phyloP scores from a whole-genome alignment of 352 stramenopile genomes.

The Aphanomyces euteiches region DNA sequence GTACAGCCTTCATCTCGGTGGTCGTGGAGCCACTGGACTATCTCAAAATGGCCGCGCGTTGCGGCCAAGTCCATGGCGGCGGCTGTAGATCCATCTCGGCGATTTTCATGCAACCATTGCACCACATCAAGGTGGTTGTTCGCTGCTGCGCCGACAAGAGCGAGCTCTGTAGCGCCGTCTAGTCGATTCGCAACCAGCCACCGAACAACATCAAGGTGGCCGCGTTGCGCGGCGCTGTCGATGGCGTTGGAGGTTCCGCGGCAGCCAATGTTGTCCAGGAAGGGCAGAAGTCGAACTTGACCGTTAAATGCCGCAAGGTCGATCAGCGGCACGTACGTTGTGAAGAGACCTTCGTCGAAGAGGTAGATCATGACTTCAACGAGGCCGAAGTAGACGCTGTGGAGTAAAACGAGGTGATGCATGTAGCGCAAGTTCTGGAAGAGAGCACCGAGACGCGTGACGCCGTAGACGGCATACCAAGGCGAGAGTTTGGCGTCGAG shows the following conservation, averaged over 20 bases:
- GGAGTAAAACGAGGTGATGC: conserved; percentile 18
- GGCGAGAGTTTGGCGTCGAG: neutral
- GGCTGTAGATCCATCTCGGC: conserved; percentile 12
- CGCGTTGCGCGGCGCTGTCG: conserved; percentile 23
- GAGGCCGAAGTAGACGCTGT: conserved; percentile 6
- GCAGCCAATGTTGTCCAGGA: conserved; percentile 2
- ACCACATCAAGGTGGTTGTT: conserved; percentile 31
- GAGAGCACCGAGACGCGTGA: neutral
- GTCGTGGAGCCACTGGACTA: conserved; percentile 33
- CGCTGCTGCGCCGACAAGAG: conserved; percentile 3
- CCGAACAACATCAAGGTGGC: conserved; percentile 30
- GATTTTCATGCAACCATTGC: conserved; percentile 28
- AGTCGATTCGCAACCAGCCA: conserved; percentile 33
- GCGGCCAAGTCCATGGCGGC: conserved; percentile 24
- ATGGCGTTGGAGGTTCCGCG: conserved; percentile 16
- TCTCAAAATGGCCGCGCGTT: conserved; percentile 7
- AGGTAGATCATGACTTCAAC: conserved; percentile 1
- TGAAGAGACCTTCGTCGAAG: neutral
- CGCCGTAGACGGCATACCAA: neutral
- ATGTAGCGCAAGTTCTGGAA: neutral
- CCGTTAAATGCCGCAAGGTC: conserved; percentile 7
- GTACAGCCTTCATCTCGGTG: conserved; percentile 28
- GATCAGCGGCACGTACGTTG: neutral
- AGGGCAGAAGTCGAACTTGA: conserved; percentile 1
- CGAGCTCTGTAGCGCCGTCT: conserved; percentile 2